Conservation (phyloP, 805 yeast species). For the Hanseniaspora meyeri region DNA sequence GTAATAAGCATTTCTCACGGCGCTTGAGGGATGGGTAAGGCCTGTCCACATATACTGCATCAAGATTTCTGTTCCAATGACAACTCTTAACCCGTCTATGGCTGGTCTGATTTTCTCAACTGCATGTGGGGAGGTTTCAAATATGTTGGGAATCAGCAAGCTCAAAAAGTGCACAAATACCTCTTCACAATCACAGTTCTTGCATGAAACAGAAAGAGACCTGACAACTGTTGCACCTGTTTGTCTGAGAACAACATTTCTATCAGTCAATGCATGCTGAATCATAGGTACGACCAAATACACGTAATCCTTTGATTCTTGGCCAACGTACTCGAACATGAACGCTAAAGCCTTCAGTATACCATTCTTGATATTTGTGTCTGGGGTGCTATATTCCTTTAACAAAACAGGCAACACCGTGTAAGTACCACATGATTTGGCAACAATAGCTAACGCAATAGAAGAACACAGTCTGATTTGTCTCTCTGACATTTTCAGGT, state of each 20-base stretch:
- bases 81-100: constrained; percentile 56
- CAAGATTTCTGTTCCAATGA: constrained; percentile 64
- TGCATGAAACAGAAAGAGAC: constrained; percentile 68
- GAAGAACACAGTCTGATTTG: constrained; percentile 95
- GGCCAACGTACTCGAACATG: constrained; percentile 83
- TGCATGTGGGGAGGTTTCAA: constrained; percentile 93
- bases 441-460: constrained; percentile 94
- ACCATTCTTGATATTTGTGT: constrained; percentile 88
- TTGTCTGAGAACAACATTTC: constrained; percentile 88
- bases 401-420: constrained; percentile 87
- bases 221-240: constrained; percentile 82
- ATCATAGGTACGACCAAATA: constrained; percentile 66
- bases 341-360: constrained; percentile 81
- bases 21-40: constrained; percentile 81
- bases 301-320: constrained; percentile 65
- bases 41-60: constrained; percentile 78
- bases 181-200: constrained; percentile 65
- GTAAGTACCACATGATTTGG: constrained; percentile 83
- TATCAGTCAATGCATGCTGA: constrained; percentile 80
- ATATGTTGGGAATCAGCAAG: constrained; percentile 73
- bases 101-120: constrained; percentile 71
- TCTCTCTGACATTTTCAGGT: constrained; percentile 84
- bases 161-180: constrained; percentile 75
- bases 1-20: constrained; percentile 81
- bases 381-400: constrained; percentile 91